Evolutionary conservation across 495 filamentous ascomycete genomes (phyloP).

Genomic region (Astrothelium macrocarpum): DNA sequence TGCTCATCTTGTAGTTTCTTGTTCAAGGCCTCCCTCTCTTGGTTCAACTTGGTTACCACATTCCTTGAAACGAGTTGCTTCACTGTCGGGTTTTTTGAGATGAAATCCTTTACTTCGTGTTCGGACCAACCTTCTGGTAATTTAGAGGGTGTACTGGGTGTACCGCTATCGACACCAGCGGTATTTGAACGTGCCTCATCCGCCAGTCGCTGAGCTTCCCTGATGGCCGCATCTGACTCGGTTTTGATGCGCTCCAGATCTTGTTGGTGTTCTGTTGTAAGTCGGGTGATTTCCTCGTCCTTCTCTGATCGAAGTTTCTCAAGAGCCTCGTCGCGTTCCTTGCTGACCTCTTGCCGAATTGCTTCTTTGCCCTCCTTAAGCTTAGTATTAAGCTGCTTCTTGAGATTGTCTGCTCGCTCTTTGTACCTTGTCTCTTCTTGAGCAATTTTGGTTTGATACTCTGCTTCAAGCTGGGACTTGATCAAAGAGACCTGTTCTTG

Average conservation of each 20-base stretch:
- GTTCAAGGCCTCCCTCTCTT: slow-evolving; percentile 46
- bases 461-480: slow-evolving; percentile 29
- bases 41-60: slow-evolving; percentile 48
- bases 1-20: slow-evolving; percentile 21
- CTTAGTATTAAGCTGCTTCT: slow-evolving; percentile 57
- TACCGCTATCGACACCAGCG: not conserved
- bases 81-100: slow-evolving; percentile 54
- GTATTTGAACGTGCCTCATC: not conserved
- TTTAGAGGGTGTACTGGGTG: slow-evolving; percentile 7
- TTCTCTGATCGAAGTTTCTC: slow-evolving; percentile 38
- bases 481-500: slow-evolving; percentile 30
- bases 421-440: slow-evolving; percentile 55
- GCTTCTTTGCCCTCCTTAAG: slow-evolving; percentile 49
- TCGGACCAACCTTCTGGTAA: slow-evolving; percentile 38
- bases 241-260: slow-evolving; percentile 37
- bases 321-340: slow-evolving; percentile 38
- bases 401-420: slow-evolving; percentile 61
- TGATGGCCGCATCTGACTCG: slow-evolving; percentile 11
- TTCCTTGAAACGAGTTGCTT: slow-evolving; percentile 58
- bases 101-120: slow-evolving; percentile 53
- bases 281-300: slow-evolving; percentile 51
- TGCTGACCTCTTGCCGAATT: slow-evolving; percentile 37
- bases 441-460: slow-evolving; percentile 42
- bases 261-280: slow-evolving; percentile 56
- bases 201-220: slow-evolving; percentile 10